Evolutionary conservation across 2,329 filamentous ascomycete species (phyloP).

Genomic region (Apiospora sp.): DNA sequence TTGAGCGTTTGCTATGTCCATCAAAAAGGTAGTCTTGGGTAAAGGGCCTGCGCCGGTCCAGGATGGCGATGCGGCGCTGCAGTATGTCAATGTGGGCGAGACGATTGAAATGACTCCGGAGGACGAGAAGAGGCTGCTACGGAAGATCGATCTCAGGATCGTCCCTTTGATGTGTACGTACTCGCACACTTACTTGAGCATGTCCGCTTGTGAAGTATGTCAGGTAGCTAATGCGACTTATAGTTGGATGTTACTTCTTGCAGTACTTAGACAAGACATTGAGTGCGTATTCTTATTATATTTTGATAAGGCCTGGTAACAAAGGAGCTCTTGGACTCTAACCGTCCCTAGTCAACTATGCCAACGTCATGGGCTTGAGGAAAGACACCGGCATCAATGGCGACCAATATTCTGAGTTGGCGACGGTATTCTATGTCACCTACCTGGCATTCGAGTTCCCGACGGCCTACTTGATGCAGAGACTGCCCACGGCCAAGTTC

Average conservation of each 20-base stretch:
- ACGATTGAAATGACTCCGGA: conserved; percentile 24
- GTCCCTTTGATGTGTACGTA: conserved; percentile 23
- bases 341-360: conserved; percentile 56
- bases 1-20: background rate
- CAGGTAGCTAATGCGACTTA: background rate
- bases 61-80: conserved; percentile 18
- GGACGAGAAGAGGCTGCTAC: conserved; percentile 23
- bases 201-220: background rate
- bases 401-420: conserved; percentile 70
- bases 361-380: conserved; percentile 69
- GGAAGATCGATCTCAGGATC: conserved; percentile 22
- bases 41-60: background rate
- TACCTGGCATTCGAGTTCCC: conserved; percentile 26
- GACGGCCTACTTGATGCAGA: conserved; percentile 64
- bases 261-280: conserved; percentile 27
- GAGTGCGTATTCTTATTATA: conserved; percentile 2
- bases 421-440: conserved; percentile 47
- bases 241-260: conserved; percentile 26
- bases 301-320: background rate
- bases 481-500: conserved; percentile 67
- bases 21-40: background rate
- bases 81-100: conserved; percentile 9
- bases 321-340: background rate
- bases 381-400: conserved; percentile 61
- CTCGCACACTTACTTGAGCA: background rate